A percentile compares a stretch with the other conserved stretches of the same genome.
These are phyloP conservation scores for Citrullus amarus DNA, from an alignment of 306 rosid species.

Conservation along the genomic window DNA sequence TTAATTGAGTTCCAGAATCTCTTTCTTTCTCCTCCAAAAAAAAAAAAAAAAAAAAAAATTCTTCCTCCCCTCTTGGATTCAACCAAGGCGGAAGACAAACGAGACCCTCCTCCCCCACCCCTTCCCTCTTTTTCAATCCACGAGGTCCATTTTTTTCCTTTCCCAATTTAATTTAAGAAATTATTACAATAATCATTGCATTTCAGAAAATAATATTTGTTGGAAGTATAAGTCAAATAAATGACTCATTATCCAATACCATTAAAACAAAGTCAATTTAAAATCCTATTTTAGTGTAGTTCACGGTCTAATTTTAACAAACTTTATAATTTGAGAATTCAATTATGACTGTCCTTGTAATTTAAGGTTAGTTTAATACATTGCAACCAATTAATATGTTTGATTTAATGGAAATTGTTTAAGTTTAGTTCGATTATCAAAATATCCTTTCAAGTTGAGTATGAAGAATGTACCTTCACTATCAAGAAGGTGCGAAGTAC, in stretches of 20 bases:
- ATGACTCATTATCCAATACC: background rate
- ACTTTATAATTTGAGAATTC: background rate
- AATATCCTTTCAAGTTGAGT: background rate
- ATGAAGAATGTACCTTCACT: background rate
- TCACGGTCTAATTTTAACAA: background rate
- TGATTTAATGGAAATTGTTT: too few relatives aligned
- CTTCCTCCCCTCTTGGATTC: conserved; percentile 8
- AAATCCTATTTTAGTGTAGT: background rate
- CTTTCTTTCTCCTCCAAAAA: conserved; percentile 1
- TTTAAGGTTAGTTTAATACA: background rate
- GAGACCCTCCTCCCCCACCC: conserved; percentile 5
- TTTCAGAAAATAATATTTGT: background rate
- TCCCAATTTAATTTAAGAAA: background rate
- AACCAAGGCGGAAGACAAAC: conserved; percentile 17
- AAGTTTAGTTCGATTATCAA: background rate
- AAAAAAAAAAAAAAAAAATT: background rate
- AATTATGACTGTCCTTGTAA: background rate
- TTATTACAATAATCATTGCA: background rate
- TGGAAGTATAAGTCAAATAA: background rate
- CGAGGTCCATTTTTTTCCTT: background rate
- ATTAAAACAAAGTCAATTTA: background rate
- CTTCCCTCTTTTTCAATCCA: background rate
- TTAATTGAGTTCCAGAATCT: background rate
- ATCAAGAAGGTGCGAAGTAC: background rate
- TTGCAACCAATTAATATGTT: background rate